Evolutionary conservation across 2,329 filamentous ascomycete species (phyloP).

Genomic region (Xylaria hypoxylon): DNA sequence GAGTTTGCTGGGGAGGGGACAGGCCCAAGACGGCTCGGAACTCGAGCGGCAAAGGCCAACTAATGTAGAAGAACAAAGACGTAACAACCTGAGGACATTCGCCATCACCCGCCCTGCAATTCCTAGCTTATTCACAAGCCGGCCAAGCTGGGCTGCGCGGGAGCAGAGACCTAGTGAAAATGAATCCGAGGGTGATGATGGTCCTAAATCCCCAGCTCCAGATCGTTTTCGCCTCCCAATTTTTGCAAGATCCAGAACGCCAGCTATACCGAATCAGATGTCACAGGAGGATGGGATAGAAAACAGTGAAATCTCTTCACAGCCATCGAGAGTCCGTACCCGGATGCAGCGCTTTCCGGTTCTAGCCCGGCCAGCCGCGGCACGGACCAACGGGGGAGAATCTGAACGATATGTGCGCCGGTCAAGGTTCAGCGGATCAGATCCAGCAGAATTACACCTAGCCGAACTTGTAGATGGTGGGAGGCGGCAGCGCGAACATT

Average conservation of each 20-base stretch:
- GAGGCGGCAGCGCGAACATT: conserved; percentile 49
- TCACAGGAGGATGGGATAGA: conserved; percentile 34
- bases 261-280: conserved; percentile 51
- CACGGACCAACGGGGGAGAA: conserved; percentile 34
- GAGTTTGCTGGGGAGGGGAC: conserved; percentile 40
- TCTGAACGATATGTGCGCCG: conserved; percentile 35
- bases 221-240: conserved; percentile 58
- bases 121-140: conserved; percentile 39
- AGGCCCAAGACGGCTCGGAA: conserved; percentile 36
- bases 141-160: conserved; percentile 33
- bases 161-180: conserved; percentile 26
- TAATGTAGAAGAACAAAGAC: conserved; percentile 41
- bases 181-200: conserved; percentile 53
- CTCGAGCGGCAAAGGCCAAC: conserved; percentile 38
- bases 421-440: conserved; percentile 55
- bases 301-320: conserved; percentile 23
- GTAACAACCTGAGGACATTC: conserved; percentile 35
- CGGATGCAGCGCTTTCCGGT: conserved; percentile 39
- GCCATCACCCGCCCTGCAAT: conserved; percentile 36
- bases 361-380: conserved; percentile 43
- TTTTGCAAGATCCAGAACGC: conserved; percentile 55
- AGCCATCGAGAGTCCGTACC: conserved; percentile 19
- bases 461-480: conserved; percentile 58
- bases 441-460: conserved; percentile 63
- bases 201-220: conserved; percentile 59